Evolutionary conservation across 768 basidiomycete species (phyloP).

Genomic region (Pisolithus microcarpus): DNA sequence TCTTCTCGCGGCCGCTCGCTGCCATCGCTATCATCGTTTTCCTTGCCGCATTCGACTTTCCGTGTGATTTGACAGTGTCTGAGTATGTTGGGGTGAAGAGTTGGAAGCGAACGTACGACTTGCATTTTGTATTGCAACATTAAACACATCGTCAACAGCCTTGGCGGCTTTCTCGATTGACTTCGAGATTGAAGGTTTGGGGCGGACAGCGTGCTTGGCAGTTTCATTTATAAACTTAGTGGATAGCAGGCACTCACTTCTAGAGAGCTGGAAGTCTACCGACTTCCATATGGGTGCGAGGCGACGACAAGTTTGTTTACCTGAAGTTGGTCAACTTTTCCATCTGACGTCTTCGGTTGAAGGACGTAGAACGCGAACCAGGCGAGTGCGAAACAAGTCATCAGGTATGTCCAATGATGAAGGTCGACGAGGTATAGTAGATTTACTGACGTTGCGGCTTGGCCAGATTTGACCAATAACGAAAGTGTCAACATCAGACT

Average conservation of each 20-base stretch:
- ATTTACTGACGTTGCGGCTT: constrained; percentile 76
- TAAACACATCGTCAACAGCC: no score
- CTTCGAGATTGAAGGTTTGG: no score
- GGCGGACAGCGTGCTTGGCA: constrained; percentile 56
- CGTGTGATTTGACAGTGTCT: constrained; percentile 21
- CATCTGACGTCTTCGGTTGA: constrained; percentile 87
- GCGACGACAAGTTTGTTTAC: constrained; percentile 35
- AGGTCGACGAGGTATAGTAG: constrained; percentile 56
- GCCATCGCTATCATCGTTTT: constrained; percentile 42
- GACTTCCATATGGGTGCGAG: constrained; percentile 72
- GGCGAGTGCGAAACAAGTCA: constrained; percentile 90
- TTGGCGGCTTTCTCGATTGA: no score
- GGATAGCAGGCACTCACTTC: constrained; percentile 47
- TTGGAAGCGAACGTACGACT: constrained; percentile 35
- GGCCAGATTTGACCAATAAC: constrained; percentile 88
- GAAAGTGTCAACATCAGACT: constrained; percentile 95
- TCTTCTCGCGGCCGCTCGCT: constrained; percentile 37
- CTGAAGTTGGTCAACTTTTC: constrained; percentile 95
- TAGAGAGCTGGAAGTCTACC: constrained; percentile 84
- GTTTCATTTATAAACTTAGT: constrained; percentile 42
- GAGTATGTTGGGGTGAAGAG: constrained; percentile 10
- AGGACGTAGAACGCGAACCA: constrained; percentile 90
- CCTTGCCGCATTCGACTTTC: constrained; percentile 39
- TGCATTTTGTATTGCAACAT: constrained; percentile 54
- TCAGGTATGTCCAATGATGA: constrained; percentile 85